Conservation (phyloP, 352 stramenopile genomes). For the Pythium chondricola region DNA sequence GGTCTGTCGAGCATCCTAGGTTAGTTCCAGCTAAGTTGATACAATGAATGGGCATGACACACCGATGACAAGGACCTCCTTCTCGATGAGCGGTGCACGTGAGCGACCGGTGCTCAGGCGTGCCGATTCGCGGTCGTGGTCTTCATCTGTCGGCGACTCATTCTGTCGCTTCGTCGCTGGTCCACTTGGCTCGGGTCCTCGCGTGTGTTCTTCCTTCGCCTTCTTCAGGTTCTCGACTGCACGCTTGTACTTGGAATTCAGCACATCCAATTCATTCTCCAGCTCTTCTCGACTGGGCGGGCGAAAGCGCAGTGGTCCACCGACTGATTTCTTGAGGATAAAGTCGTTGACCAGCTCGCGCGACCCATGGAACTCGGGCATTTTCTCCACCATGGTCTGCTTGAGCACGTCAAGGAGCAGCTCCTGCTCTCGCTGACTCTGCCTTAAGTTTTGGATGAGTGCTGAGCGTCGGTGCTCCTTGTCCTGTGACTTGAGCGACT, state of each 20-base stretch:
- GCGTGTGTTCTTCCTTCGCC: conserved; percentile 38
- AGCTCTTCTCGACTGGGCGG: conserved; percentile 84
- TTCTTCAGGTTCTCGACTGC: conserved; percentile 57
- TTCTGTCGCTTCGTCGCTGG: too few relatives aligned
- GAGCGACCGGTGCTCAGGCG: background rate
- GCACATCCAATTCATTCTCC: conserved; percentile 65
- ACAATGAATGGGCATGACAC: too few relatives aligned
- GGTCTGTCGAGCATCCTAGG: too few relatives aligned
- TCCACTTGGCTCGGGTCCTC: too few relatives aligned
- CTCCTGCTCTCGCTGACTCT: conserved; percentile 74
- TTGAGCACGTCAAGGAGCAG: conserved; percentile 84
- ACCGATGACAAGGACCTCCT: conserved; percentile 12
- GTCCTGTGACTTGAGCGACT: conserved; percentile 65
- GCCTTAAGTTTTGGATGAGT: conserved; percentile 77
- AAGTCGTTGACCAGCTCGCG: conserved; percentile 78
- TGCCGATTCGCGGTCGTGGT: background rate
- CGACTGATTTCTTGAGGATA: conserved; percentile 72
- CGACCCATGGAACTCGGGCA: conserved; percentile 56
- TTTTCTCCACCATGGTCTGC: conserved; percentile 56
- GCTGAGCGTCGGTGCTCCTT: conserved; percentile 83
- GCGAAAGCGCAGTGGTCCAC: conserved; percentile 72
- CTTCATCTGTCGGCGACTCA: conserved; percentile 21
- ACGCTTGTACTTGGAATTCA: conserved; percentile 71
- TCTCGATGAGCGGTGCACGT: conserved; percentile 1
- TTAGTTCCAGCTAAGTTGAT: background rate